Evolutionary conservation across 1,139 yeast genomes (phyloP).

Genomic region (Yamadazyma pseudoaaseri): DNA sequence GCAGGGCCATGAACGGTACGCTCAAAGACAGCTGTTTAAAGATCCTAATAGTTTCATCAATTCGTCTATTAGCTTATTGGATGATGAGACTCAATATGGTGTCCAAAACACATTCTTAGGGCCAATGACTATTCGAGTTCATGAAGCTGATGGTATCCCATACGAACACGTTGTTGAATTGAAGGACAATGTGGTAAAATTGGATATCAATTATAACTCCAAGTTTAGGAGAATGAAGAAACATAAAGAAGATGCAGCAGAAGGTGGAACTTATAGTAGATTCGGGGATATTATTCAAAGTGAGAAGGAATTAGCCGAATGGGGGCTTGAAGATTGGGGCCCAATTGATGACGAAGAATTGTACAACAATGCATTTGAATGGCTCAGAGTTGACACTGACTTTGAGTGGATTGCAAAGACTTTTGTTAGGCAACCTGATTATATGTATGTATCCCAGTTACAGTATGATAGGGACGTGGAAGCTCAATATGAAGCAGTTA

Average conservation of each 20-base stretch:
- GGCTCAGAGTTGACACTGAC: constrained; percentile 97
- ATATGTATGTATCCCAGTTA: constrained; percentile 91
- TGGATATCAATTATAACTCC: constrained; percentile 93
- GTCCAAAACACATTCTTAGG: constrained; percentile 66
- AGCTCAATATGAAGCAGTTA: constrained; percentile 86
- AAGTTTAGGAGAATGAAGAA: constrained; percentile 76
- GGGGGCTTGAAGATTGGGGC: constrained; percentile 78
- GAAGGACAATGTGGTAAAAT: constrained; percentile 78
- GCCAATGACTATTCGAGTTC: constrained; percentile 95
- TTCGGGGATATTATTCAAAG: constrained; percentile 76
- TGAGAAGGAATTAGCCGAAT: constrained; percentile 58
- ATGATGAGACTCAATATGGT: constrained; percentile 37
- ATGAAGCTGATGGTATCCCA: constrained; percentile 99
- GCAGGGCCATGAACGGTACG: constrained; percentile 59
- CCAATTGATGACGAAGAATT: constrained; percentile 63
- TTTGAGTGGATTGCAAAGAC: constrained; percentile 93
- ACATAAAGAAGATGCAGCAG: constrained; percentile 41
- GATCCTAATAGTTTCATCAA: constrained; percentile 39
- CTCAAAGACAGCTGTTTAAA: constrained; percentile 11
- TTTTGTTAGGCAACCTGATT: constrained; percentile 85
- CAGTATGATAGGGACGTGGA: constrained; percentile 96
- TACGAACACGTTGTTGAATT: constrained; percentile 95
- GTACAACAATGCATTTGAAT: constrained; percentile 87
- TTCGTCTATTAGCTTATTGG: constrained; percentile 43
- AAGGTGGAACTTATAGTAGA: constrained; percentile 50